These are phyloP conservation scores for Rugonectria rugulosa DNA, from an alignment of 2,329 filamentous ascomycete genomes.

Conservation along the genomic window DNA sequence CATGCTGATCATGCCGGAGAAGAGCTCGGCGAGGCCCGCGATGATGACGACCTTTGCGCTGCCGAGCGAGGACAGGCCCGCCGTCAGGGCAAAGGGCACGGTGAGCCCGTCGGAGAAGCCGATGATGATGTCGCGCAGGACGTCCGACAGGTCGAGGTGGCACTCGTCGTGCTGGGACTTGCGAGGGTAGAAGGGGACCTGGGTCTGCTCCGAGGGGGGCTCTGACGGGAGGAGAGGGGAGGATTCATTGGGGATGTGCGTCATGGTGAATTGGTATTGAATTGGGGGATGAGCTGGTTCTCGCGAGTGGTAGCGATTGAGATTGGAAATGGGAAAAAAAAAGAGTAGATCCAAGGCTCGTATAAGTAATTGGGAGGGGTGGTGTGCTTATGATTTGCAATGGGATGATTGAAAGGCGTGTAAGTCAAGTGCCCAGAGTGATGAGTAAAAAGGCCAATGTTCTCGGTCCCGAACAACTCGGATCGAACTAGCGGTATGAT, in stretches of 20 bases:
- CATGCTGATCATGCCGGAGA: constrained; percentile 80
- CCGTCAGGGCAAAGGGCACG: constrained; percentile 80
- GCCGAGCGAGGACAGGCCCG: constrained; percentile 73
- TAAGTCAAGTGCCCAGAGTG: no score
- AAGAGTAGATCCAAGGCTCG: neutral
- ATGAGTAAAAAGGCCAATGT: no score
- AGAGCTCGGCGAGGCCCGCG: constrained; percentile 77
- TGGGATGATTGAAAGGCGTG: neutral
- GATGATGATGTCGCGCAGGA: constrained; percentile 73
- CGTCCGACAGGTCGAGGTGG: constrained; percentile 49
- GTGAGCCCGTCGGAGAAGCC: constrained; percentile 82
- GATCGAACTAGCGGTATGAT: neutral
- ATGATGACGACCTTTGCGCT: constrained; percentile 72
- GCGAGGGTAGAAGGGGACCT: constrained; percentile 34
- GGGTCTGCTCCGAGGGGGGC: constrained; percentile 39
- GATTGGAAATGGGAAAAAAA: neutral
- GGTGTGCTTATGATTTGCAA: neutral
- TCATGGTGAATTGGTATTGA: constrained; percentile 31
- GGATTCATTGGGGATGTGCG: constrained; percentile 39
- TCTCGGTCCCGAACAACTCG: no score
- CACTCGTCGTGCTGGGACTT: constrained; percentile 33
- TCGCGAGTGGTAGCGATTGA: neutral
- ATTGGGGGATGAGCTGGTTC: neutral
- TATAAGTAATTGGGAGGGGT: neutral
- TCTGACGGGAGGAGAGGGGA: constrained; percentile 45